phyloP scores from a whole-genome alignment of 352 stramenopile genomes.

The Albugo laibachii region DNA sequence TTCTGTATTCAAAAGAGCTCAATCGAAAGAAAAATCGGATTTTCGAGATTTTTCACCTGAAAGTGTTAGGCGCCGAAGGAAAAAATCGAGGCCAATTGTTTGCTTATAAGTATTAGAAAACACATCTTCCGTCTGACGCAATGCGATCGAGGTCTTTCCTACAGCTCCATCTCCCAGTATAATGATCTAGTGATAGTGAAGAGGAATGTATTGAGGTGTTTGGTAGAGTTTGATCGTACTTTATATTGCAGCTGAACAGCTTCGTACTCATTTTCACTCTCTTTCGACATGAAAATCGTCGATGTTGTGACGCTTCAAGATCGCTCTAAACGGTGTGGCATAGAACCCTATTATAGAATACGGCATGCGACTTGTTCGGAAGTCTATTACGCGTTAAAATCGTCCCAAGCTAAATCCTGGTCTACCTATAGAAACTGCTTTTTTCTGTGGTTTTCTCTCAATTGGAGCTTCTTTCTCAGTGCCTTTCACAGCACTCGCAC shows the following conservation, averaged over 20 bases:
- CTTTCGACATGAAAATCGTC: not conserved
- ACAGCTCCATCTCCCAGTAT: slow-evolving; percentile 86
- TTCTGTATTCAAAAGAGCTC: slow-evolving; percentile 15
- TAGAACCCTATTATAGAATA: not conserved
- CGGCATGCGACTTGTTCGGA: no score
- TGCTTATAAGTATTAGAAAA: slow-evolving; percentile 91
- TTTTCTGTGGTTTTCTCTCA: slow-evolving; percentile 20
- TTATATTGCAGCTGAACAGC: not conserved
- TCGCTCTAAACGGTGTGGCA: not conserved
- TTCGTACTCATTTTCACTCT: slow-evolving; percentile 3
- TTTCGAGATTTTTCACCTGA: slow-evolving; percentile 21
- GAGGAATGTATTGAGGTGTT: not conserved
- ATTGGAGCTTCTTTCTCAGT: not conserved
- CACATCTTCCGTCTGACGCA: slow-evolving; percentile 79
- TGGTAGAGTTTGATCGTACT: not conserved
- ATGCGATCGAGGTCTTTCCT: slow-evolving; percentile 89
- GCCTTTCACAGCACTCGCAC: no score
- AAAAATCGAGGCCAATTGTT: slow-evolving; percentile 90
- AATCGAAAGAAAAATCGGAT: not conserved
- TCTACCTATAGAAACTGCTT: slow-evolving; percentile 55
- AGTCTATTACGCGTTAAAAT: slow-evolving; percentile 11
- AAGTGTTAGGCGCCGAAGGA: slow-evolving; percentile 84
- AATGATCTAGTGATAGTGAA: slow-evolving; percentile 55
- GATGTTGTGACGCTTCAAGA: not conserved
- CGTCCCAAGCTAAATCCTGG: slow-evolving; percentile 63